Evolutionary conservation across 805 yeast species (phyloP).

Genomic region (Candida quercuum): DNA sequence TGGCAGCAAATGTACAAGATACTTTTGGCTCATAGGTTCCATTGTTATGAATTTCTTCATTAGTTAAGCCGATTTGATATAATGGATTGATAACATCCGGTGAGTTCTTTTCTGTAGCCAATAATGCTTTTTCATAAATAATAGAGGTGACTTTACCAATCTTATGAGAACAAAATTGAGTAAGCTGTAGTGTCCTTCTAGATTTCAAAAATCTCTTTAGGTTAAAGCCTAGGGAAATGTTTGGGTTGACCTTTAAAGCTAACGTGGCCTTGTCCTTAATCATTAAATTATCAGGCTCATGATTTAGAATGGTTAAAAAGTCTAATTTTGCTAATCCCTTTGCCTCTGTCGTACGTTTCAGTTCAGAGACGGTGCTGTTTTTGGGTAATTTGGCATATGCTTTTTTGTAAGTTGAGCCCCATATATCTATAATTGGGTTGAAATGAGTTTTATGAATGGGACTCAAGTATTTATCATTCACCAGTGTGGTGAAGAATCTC

Average conservation of each 20-base stretch:
- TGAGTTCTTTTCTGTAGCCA: constrained; percentile 51
- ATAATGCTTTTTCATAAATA: constrained; percentile 56
- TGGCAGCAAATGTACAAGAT: constrained; percentile 32
- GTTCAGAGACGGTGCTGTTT: constrained; percentile 40
- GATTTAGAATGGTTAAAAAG: constrained; percentile 31
- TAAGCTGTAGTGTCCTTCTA: constrained; percentile 60
- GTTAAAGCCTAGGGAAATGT: constrained; percentile 53
- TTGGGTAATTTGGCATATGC: constrained; percentile 35
- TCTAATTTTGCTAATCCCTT: constrained; percentile 41
- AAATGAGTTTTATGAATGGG: constrained; percentile 38
- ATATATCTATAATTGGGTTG: constrained; percentile 31
- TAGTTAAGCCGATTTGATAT: constrained; percentile 42
- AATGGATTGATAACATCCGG: constrained; percentile 36
- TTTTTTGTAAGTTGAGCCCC: constrained; percentile 35
- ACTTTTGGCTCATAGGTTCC: constrained; percentile 28
- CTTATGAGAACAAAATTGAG: constrained; percentile 55
- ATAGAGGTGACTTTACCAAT: constrained; percentile 64
- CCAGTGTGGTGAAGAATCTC: constrained; percentile 37
- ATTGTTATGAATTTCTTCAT: constrained; percentile 34
- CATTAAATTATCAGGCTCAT: constrained; percentile 24
- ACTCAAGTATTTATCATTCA: constrained; percentile 44
- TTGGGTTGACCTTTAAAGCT: constrained; percentile 39
- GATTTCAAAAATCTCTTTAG: constrained; percentile 62
- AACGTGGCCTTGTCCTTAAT: constrained; percentile 30
- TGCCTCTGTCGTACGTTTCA: constrained; percentile 55